These are phyloP conservation scores for Verticillium albo-atrum DNA, from an alignment of 2,329 filamentous ascomycete species.

Conservation along the genomic window DNA sequence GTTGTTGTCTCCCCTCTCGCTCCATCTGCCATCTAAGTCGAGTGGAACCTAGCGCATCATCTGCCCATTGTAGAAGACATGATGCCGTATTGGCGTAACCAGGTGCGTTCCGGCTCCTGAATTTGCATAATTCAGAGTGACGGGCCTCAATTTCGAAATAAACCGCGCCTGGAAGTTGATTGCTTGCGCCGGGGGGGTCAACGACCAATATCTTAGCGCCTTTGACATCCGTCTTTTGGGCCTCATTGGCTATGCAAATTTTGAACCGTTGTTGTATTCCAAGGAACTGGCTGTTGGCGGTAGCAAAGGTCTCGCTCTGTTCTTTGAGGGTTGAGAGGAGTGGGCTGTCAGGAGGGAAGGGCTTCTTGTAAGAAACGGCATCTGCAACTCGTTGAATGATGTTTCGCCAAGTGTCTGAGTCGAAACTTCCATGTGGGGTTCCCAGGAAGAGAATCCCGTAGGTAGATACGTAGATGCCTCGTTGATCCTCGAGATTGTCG, in stretches of 20 bases:
- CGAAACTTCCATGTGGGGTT: conserved; percentile 69
- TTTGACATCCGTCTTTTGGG: conserved; percentile 64
- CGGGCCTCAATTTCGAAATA: conserved; percentile 71
- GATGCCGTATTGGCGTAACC: conserved; percentile 55
- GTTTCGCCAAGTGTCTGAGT: conserved; percentile 62
- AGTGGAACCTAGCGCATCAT: conserved; percentile 50
- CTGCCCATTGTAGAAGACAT: conserved; percentile 46
- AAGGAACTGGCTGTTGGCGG: conserved; percentile 71
- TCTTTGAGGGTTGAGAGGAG: conserved; percentile 65
- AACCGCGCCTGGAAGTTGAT: conserved; percentile 63
- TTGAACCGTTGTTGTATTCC: conserved; percentile 67
- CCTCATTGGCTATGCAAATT: conserved; percentile 74
- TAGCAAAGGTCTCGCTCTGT: conserved; percentile 69
- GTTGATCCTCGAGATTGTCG: conserved; percentile 57
- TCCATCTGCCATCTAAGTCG: conserved; percentile 56
- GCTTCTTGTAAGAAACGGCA: conserved; percentile 59
- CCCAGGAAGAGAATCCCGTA: conserved; percentile 74
- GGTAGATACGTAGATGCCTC: conserved; percentile 69
- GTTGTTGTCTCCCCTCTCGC: conserved; percentile 42
- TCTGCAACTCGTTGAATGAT: conserved; percentile 65
- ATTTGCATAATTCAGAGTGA: conserved; percentile 72
- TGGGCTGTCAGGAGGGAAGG: conserved; percentile 61
- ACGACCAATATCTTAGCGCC: conserved; percentile 62
- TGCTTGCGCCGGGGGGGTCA: conserved; percentile 64
- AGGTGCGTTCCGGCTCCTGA: conserved; percentile 56